Evolutionary conservation across 2,329 filamentous ascomycete species (phyloP), one percentile per base, ranked within the genome.

Genomic region (Fusarium foetens): DNA sequence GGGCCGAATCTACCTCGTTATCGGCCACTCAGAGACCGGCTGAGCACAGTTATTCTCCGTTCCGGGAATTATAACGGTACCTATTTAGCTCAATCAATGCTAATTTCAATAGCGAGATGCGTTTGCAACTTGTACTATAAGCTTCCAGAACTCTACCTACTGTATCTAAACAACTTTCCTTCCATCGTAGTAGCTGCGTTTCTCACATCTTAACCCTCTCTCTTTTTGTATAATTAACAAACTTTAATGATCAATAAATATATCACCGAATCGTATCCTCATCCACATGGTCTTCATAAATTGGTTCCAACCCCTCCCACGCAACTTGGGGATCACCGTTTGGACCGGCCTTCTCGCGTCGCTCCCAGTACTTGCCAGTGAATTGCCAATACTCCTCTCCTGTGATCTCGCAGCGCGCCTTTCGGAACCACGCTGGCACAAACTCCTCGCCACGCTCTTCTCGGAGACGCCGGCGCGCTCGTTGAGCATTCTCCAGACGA

Each of bases 361-460:
- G 85, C 76, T 89, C 86, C 96, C 96, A 99, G 82, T 99, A 99
- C 80, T 93, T 89, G 42, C 92, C 93, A 77, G 91, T 97, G 78
- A 95, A 97, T 74, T 91, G 87, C 96, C 96, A 99, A 82, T 92
- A 97, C 72, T 92, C 88, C 82, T 97, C 94, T 1, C 96, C 95
- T 7, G 95, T 98, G 23, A 93, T 84, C 42, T 93, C 88, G 81
- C 94, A 95, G 73, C 81, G 88, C 5, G 86, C 86, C 83, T 92
- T 93, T 42, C 79, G 84, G 81, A 99, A 99, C 95, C 95, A 99
- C 51, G 92, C 90, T 0, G 96, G 94, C 43, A 83, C 82, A 79
- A 96, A 98, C 68, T 95, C 91, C 70, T 97, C 92, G 8, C 96
- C 96, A 5, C 83, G 88, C 35, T 88, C 87, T 82, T 99, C 95